phyloP scores from a whole-genome alignment of 371 early-diverging fungal genomes.

The Pancytospora philotis region DNA sequence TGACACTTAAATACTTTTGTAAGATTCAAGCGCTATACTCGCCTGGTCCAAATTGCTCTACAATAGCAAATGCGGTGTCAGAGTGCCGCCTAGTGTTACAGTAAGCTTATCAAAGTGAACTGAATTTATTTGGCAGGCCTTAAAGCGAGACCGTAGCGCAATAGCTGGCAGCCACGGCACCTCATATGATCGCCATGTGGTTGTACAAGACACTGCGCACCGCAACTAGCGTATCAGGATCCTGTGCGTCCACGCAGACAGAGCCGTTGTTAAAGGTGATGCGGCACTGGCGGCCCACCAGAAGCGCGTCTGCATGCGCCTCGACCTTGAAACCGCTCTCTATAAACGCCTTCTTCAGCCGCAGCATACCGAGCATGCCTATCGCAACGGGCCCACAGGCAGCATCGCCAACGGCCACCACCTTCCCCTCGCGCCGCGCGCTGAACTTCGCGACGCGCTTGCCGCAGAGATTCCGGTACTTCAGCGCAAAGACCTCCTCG shows the following conservation, averaged over 20 bases:
- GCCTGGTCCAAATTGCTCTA: too few species aligned
- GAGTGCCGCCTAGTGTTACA: too few species aligned
- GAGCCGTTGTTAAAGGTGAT: constrained; percentile 34
- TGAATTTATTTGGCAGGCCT: too few species aligned
- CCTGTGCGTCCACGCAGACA: constrained; percentile 40
- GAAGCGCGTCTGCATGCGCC: constrained; percentile 35
- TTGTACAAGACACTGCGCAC: constrained; percentile 42
- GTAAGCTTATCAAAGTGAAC: too few species aligned
- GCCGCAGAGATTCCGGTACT: not conserved
- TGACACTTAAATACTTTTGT: too few species aligned
- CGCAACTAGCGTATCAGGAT: constrained; percentile 39
- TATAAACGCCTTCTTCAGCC: constrained; percentile 38
- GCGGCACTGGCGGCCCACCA: constrained; percentile 37
- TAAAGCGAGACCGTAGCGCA: too few species aligned
- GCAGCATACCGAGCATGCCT: not conserved
- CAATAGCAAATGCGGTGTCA: too few species aligned
- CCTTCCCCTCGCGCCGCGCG: not conserved
- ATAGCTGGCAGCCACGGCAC: too few species aligned
- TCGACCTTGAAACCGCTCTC: constrained; percentile 54
- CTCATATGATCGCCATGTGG: constrained; percentile 40
- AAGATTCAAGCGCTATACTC: too few species aligned
- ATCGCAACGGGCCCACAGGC: not conserved
- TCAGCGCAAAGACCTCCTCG: not conserved
- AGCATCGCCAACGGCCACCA: not conserved
- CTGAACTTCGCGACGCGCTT: not conserved